phyloP scores from a whole-genome alignment of 495 filamentous ascomycete species.

The Cairneyella variabilis region DNA sequence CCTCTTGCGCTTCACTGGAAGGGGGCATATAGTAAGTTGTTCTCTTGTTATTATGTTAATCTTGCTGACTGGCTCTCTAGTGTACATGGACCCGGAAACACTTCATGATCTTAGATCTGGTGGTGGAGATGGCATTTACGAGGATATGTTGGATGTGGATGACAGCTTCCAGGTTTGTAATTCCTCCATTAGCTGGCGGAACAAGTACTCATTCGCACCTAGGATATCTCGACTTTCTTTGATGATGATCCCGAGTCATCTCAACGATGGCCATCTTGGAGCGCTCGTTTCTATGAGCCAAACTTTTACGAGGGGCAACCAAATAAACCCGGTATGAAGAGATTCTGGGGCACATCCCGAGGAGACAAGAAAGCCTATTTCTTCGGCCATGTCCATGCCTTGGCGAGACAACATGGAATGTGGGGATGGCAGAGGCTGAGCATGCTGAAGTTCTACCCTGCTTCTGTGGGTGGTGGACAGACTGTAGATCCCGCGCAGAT shows the following conservation, averaged over 20 bases:
- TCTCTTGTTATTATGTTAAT: background rate
- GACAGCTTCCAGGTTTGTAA: conserved; percentile 1
- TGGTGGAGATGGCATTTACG: background rate
- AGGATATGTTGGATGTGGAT: background rate
- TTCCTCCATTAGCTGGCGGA: background rate
- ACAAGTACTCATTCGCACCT: background rate
- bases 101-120: background rate
- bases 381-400: conserved; percentile 24
- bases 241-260: no score
- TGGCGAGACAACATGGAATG: conserved; percentile 20
- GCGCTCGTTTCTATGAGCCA: no score
- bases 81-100: conserved; percentile 5
- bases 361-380: conserved; percentile 13
- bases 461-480: background rate
- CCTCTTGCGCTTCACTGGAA: conserved; percentile 22
- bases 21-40: conserved; percentile 23
- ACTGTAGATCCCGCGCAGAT: conserved; percentile 5
- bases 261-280: no score
- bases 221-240: conserved; percentile 24
- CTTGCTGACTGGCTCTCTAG: conserved; percentile 8
- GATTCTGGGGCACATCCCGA: conserved; percentile 18
- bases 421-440: conserved; percentile 24
- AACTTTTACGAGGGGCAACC: background rate
- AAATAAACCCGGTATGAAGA: conserved; percentile 8
- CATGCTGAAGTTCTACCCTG: conserved; percentile 21